A percentile compares a stretch with the other conserved stretches of the same genome.
phyloP scores from a whole-genome alignment of 352 stramenopile species.

The Plasmopara muralis region DNA sequence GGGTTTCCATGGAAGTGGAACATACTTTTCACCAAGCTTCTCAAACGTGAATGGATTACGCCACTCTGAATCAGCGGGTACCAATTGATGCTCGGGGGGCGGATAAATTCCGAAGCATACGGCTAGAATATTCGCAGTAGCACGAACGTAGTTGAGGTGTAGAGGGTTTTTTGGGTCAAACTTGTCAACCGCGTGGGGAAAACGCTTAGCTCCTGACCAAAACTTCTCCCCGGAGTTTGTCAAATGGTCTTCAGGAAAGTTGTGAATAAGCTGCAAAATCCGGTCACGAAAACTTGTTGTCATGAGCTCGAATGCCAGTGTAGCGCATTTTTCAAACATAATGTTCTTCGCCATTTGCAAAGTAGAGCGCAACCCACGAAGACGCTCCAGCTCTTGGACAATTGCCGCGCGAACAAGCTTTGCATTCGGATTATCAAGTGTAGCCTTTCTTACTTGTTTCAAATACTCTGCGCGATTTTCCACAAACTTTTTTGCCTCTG shows the following conservation, averaged over 20 bases:
- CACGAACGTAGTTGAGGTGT: conserved; percentile 74
- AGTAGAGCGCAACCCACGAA: conserved; percentile 46
- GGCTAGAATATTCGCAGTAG: conserved; percentile 71
- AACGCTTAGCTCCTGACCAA: conserved; percentile 82
- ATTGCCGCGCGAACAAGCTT: conserved; percentile 63
- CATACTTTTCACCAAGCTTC: conserved; percentile 34
- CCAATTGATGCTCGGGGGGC: conserved; percentile 55
- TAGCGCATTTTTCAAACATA: conserved; percentile 69
- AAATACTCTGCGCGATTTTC: conserved; percentile 67
- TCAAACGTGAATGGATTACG: conserved; percentile 58
- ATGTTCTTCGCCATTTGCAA: conserved; percentile 44
- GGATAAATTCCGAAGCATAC: conserved; percentile 74
- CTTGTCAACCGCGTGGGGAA: conserved; percentile 54
- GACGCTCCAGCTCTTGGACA: conserved; percentile 64
- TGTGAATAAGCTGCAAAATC: conserved; percentile 83
- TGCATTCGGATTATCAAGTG: conserved; percentile 66
- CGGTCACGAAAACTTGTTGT: conserved; percentile 81
- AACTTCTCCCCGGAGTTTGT: conserved; percentile 79
- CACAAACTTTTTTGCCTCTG: conserved; percentile 84
- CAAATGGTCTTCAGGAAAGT: conserved; percentile 78
- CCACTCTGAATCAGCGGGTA: conserved; percentile 82
- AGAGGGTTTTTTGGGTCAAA: conserved; percentile 60
- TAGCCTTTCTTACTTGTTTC: conserved; percentile 57
- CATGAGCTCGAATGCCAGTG: conserved; percentile 68
- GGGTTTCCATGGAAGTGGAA: conserved; percentile 51